Evolutionary conservation across 2,329 filamentous ascomycete species (phyloP).

Genomic region (Trichoderma polysporum): DNA sequence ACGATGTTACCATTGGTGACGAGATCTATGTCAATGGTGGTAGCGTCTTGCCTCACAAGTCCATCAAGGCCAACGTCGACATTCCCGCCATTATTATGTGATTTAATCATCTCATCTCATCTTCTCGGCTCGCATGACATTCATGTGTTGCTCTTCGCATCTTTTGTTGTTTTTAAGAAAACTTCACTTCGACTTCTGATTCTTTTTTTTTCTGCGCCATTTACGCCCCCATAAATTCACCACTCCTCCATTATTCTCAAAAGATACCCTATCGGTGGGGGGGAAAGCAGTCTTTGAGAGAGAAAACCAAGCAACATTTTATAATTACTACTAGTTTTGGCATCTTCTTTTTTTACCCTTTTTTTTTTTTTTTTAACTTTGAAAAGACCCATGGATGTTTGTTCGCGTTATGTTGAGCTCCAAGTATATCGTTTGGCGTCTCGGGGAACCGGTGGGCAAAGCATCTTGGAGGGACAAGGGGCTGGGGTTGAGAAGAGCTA

Average conservation of each 20-base stretch:
- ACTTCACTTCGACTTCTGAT: background rate
- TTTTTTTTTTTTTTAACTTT: background rate
- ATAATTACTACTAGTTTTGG: conserved; percentile 19
- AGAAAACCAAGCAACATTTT: conserved; percentile 6
- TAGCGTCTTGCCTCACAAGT: conserved; percentile 95
- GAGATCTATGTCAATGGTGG: conserved; percentile 99
- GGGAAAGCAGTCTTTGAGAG: conserved; percentile 19
- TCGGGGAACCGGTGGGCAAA: conserved; percentile 22
- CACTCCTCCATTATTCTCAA: conserved; percentile 18
- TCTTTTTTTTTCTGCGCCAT: background rate
- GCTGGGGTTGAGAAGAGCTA: conserved; percentile 15
- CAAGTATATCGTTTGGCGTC: conserved; percentile 22
- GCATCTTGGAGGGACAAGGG: conserved; percentile 15
- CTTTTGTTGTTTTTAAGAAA: background rate
- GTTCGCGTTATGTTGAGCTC: conserved; percentile 14
- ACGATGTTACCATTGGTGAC: conserved; percentile 96
- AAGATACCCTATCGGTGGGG: conserved; percentile 18
- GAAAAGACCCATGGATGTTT: conserved; percentile 9
- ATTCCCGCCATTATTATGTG: conserved; percentile 69
- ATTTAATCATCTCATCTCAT: conserved; percentile 24
- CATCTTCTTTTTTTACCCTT: background rate
- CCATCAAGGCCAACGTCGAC: conserved; percentile 97
- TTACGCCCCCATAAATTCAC: conserved; percentile 15
- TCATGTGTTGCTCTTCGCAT: background rate
- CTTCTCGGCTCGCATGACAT: background rate